These are phyloP conservation scores for Penicillium antarcticum DNA, from an alignment of 495 filamentous ascomycete species.

Conservation along the genomic window DNA sequence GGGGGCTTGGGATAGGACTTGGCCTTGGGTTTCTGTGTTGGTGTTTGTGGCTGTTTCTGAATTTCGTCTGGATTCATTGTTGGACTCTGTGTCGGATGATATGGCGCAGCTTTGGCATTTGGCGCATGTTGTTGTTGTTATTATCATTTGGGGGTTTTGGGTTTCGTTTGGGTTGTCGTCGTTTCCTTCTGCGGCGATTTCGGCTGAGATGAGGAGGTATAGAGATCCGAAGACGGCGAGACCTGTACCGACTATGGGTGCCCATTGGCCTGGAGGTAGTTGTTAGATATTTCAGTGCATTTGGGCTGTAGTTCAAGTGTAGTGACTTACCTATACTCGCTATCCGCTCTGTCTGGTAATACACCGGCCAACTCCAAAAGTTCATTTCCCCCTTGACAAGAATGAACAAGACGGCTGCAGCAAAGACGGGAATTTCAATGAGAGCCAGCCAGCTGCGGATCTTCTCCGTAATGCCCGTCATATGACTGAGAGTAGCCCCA, in stretches of 20 bases:
- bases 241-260: conserved; percentile 50
- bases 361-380: conserved; percentile 49
- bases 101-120: conserved; percentile 1
- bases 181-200: conserved; percentile 21
- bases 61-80: neutral
- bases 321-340: conserved; percentile 45
- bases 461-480: conserved; percentile 42
- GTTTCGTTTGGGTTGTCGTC: neutral
- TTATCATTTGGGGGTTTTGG: conserved; percentile 1
- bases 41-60: too few relatives aligned
- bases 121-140: conserved; percentile 5
- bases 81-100: neutral
- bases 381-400: conserved; percentile 56
- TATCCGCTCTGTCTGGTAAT: conserved; percentile 54
- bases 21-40: neutral
- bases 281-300: neutral
- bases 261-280: conserved; percentile 47
- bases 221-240: conserved; percentile 54
- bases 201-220: conserved; percentile 43
- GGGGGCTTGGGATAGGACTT: too few relatives aligned
- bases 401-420: conserved; percentile 50
- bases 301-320: neutral
- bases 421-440: conserved; percentile 52
- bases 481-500: conserved; percentile 46
- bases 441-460: conserved; percentile 43